Evolutionary conservation across 192 early-diverging fungal genomes (phyloP).

Genomic region (Spinellus fusiger): DNA sequence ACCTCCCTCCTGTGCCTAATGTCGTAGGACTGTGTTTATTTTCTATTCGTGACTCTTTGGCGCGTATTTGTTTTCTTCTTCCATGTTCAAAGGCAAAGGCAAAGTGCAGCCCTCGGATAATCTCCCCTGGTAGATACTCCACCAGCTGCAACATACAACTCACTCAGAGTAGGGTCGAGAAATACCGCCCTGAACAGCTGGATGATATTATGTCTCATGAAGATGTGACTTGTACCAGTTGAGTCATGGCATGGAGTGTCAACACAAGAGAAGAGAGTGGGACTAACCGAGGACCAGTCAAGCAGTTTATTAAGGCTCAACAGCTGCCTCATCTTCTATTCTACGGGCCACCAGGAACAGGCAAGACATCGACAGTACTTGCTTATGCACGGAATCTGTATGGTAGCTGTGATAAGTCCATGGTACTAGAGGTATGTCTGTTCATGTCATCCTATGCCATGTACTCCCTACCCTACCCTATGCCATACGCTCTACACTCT

Average conservation of each 20-base stretch:
- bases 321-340: constrained; percentile 93
- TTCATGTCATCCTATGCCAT: too few relatives aligned
- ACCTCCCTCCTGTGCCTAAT: too few relatives aligned
- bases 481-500: too few relatives aligned
- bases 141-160: too few relatives aligned
- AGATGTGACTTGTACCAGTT: constrained; percentile 86
- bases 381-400: constrained; percentile 89
- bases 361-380: constrained; percentile 94
- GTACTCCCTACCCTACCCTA: too few relatives aligned
- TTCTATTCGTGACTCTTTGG: too few relatives aligned
- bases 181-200: constrained; percentile 87
- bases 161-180: constrained; percentile 84
- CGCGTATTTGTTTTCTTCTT: too few relatives aligned
- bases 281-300: constrained; percentile 40
- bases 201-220: constrained; percentile 90
- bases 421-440: constrained; percentile 79
- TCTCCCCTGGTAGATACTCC: too few relatives aligned
- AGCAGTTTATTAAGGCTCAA: constrained; percentile 86
- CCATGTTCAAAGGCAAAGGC: too few relatives aligned
- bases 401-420: constrained; percentile 73
- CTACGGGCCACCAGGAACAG: constrained; percentile 97
- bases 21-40: too few relatives aligned
- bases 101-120: too few relatives aligned
- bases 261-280: too few relatives aligned
- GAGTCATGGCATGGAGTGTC: constrained; percentile 11